Evolutionary conservation across 2,329 filamentous ascomycete species (phyloP).

Genomic region (Penicillium aurantiogriseum): DNA sequence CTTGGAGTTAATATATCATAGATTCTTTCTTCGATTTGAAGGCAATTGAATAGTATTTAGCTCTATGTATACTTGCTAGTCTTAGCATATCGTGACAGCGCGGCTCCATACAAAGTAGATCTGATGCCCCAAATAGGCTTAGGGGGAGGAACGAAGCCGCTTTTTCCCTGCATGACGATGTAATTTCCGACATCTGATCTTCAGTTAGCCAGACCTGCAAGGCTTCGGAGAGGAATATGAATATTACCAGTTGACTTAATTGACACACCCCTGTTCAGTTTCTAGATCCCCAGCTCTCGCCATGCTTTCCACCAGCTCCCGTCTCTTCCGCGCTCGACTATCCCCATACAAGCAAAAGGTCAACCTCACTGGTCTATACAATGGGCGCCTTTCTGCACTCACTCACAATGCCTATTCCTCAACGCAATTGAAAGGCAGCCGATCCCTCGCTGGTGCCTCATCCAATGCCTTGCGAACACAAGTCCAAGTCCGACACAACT

Average conservation of each 20-base stretch:
- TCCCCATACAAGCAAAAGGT: constrained; percentile 8
- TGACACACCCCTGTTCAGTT: neutral
- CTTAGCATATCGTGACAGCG: neutral
- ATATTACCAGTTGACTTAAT: constrained; percentile 3
- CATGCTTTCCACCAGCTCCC: constrained; percentile 11
- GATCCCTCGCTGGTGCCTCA: neutral
- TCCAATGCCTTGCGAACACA: neutral
- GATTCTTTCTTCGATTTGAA: neutral
- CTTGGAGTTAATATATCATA: no score
- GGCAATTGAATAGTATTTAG: neutral
- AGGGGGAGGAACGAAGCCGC: constrained; percentile 4
- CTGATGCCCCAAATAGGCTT: constrained; percentile 13
- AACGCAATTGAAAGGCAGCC: neutral
- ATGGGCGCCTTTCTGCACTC: constrained; percentile 6
- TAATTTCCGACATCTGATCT: neutral
- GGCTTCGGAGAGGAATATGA: constrained; percentile 8
- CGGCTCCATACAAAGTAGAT: neutral
- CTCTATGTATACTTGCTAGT: neutral
- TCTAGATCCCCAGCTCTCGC: neutral
- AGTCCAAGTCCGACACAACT: constrained; percentile 4
- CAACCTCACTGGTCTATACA: constrained; percentile 4
- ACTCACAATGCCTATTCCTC: neutral
- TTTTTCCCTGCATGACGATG: constrained; percentile 10
- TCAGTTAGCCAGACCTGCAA: neutral
- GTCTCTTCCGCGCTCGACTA: constrained; percentile 11